Base-by-base conservation (phyloP, 139 green algal species). In the Picochlorum sp. region DNA sequence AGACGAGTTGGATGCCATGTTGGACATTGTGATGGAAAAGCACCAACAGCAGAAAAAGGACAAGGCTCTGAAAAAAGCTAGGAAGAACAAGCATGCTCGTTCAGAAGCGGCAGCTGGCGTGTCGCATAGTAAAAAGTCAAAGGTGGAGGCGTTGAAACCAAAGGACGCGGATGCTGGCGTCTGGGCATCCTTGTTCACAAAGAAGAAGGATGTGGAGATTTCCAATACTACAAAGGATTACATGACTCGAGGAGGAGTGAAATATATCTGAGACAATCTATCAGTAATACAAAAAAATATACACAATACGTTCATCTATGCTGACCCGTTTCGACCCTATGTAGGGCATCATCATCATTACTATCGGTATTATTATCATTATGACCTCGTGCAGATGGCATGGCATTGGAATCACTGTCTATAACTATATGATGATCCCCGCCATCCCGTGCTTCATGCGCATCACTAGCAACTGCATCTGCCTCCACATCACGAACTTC, bases 1-100 rank as follows among this genome's bases (percentile, higher is more conserved):
- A 24, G 64, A 73, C 14, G 75, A 85, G 71, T 54, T 79, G 18
- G 71, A 79, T 62, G 44, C 32, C 44, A 62, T 85, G 46, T 61
- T 76, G 2, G 62, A 80, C 4, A 50, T 23, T 37, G 61, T 85
- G 74, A 49, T 82, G 51, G 57, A 50, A 3, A 46, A 67, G 65
- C 65, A 68, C 16, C 60, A 69, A 14, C 68, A 69, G 5, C 58
- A 56, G 41, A 51, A 45, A n/a, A 47, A 32, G 2, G 69, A 65
- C 13, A 81, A 74, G 28, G 61, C 65, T 37, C 41, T 46, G 26
- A 74, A 71, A 14, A 69, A 64, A 26, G 58, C 21, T 44, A 56
- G 21, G 10, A 69, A 73, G 49, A 41, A 41, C 34, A 41, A 41
- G 34, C 34, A 16, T 47, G 44, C 41, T 62, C 16, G 44, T 21